Base-by-base conservation (phyloP, 106 monocot genomes). In the Dendrobium nobile region DNA sequence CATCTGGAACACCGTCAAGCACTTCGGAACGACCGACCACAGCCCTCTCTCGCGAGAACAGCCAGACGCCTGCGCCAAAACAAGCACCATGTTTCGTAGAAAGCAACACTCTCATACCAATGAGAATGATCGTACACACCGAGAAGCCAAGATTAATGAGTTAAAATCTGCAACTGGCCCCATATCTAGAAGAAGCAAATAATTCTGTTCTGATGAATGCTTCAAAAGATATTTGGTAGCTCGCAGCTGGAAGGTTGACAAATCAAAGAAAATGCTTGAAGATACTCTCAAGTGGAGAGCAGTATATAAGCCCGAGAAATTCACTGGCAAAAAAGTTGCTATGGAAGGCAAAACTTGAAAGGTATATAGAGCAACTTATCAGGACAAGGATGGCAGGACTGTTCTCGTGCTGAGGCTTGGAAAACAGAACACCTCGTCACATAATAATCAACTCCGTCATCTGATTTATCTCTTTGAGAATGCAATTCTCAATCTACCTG, bases 261-360 rank as follows among this genome's bases (percentile, higher is more conserved):
- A 96, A 78, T 82, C 95, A 7, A 93, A 73, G 56, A 91, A 91
- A 77, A 96, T 96, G 95, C 79, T 96, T 79, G 89, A 96, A 80
- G 95, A 91, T 20, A 93, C 86, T 45, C 79, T 96, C 5, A 89
- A 84, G 75, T 91, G 95, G 95, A 91, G 93, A 82, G 78, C 83
- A 79, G 85, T 77, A 54, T 93, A 82, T 73, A 91, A 83, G 81
- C 93, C 95, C 15, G 93, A 70, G 91, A 93, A 45, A 96, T 90
- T 51, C 86, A 82, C 55, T 95, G 95, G 95, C 91, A 93, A 82
- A 80, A 89, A 95, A 61, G 84, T 95, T 68, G 87, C 92, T 22
- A 5, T n/a, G 5, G 95, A 95, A 91, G 89, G 89, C 22, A 93
- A 95, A 86, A 95, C 95, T 22, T 92, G 95, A 8, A 95, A 95